Evolutionary conservation across 2,329 filamentous ascomycete genomes (phyloP).

Genomic region (Trichoderma oligosporum): DNA sequence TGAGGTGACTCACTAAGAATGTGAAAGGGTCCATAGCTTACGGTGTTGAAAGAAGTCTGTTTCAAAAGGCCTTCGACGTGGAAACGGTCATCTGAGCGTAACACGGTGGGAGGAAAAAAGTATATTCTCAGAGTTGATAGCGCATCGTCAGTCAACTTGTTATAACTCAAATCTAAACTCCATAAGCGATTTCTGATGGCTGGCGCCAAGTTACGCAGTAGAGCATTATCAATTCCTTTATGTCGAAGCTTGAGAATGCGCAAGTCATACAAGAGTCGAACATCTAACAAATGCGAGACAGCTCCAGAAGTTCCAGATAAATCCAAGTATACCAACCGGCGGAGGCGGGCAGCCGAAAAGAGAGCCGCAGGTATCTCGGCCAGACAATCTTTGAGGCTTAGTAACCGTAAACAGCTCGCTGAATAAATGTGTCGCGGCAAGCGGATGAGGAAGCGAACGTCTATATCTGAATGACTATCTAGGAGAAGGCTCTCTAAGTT

Average conservation of each 20-base stretch:
- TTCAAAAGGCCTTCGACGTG: constrained; percentile 46
- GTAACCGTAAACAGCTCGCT: constrained; percentile 30
- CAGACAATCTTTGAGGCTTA: constrained; percentile 45
- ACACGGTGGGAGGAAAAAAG: constrained; percentile 33
- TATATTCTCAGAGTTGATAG: constrained; percentile 32
- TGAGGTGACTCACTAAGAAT: constrained; percentile 46
- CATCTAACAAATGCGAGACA: constrained; percentile 35
- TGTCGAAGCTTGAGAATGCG: constrained; percentile 50
- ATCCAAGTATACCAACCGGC: constrained; percentile 49
- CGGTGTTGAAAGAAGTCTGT: constrained; percentile 29
- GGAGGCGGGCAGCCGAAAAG: constrained; percentile 30
- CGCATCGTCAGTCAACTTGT: constrained; percentile 47
- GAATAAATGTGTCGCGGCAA: constrained; percentile 1
- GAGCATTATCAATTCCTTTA: constrained; percentile 43
- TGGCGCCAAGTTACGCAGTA: no score
- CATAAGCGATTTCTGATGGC: constrained; percentile 40
- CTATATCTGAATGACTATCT: constrained; percentile 45
- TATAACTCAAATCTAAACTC: constrained; percentile 54
- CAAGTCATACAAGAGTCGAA: constrained; percentile 42
- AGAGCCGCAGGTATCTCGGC: constrained; percentile 35
- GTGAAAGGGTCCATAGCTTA: constrained; percentile 40
- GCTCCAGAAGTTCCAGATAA: constrained; percentile 49
- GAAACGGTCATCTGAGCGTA: constrained; percentile 39
- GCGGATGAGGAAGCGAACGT: constrained; percentile 38
- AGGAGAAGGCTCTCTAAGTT: constrained; percentile 45